Conservation (phyloP, 1,139 yeast genomes). For the Candida sp. region DNA sequence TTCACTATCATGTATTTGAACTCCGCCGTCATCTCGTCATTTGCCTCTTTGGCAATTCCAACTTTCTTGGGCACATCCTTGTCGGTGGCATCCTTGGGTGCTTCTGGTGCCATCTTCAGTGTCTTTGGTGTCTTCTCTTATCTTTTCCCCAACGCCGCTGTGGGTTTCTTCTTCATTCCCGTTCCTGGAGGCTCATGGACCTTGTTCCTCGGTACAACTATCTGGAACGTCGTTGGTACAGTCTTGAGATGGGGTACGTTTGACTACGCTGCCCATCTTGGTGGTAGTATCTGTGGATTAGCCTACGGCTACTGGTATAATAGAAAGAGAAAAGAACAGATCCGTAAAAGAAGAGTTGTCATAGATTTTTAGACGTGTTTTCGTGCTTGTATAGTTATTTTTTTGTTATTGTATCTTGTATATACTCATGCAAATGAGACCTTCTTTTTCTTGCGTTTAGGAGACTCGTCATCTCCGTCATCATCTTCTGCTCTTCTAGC, state of each 20-base stretch:
- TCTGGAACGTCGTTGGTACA: conserved; percentile 77
- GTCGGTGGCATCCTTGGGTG: conserved; percentile 77
- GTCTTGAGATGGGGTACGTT: conserved; percentile 75
- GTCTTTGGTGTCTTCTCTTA: conserved; percentile 85
- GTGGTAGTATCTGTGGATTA: conserved; percentile 82
- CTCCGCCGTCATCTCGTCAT: conserved; percentile 79
- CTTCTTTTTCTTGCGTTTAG: conserved; percentile 29
- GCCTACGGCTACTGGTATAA: conserved; percentile 70
- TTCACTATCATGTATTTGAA: conserved; percentile 76
- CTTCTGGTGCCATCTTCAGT: conserved; percentile 90
- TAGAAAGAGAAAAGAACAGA: conserved; percentile 45
- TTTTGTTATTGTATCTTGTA: conserved; percentile 1
- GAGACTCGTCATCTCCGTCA: conserved; percentile 21
- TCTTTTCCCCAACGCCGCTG: conserved; percentile 77
- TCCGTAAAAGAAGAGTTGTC: conserved; percentile 27
- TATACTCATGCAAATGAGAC: conserved; percentile 42
- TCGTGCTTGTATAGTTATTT: too few species aligned
- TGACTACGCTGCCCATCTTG: conserved; percentile 94
- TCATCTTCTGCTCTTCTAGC: conserved; percentile 43
- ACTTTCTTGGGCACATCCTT: conserved; percentile 49
- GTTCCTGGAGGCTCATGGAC: conserved; percentile 93
- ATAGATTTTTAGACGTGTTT: conserved; percentile 13
- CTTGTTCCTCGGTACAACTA: conserved; percentile 76
- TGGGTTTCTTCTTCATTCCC: conserved; percentile 82
- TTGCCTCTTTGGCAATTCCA: conserved; percentile 75